Base-by-base conservation (phyloP, 2,329 filamentous ascomycete species). In the Cladophialophora carrionii region DNA sequence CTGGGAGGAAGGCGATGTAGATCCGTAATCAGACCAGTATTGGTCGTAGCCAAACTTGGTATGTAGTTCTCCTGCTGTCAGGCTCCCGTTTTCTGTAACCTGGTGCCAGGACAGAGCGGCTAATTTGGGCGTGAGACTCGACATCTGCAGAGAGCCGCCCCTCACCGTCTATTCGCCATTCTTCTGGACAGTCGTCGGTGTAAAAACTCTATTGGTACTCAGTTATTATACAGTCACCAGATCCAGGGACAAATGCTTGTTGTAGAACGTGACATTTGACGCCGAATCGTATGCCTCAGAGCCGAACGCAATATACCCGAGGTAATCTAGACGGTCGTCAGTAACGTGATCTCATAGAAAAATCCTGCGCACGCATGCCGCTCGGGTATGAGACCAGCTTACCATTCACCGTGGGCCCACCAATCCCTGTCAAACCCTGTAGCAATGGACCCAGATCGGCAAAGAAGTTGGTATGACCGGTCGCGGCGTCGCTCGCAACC, bases 261-360 rank as follows among this genome's bases (percentile, higher is more conserved):
- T 82, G 37, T 74, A 74, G 67, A 85, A 84, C 1, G 83, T 85
- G 57, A 84, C 82, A 46, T 78, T 79, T 3, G 72, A 70, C 26
- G 71, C 62, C 7, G 79, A 75, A 5, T 74, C 79, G 72, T 81
- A 82, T 0, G 82, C 77, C 71, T 86, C 84, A 14, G 80, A 80
- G 24, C 84, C 84, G 67, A 85, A 82, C 53, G 77, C 77, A 69
- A 85, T 75, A 67, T 84, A 82, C 22, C 83, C 83, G 20, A 86
- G 72, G 71, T 83, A 85, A 70, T 83, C 57, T 60, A 41, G 8
- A n/a, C 26, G 32, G 32, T 57, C 17, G 57, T 60, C 22, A 60
- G 57, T 46, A 37, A 41, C n/a, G 8, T 34, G n/a, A 2, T 43
- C 37, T 43, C 8, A 43, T 5, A n/a, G 37, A 43, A n/a, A 2